Percentiles rank a stretch among this genome's conserved stretches.
phyloP scores from a whole-genome alignment of 371 early-diverging fungal species.

The Mucor indicus region DNA sequence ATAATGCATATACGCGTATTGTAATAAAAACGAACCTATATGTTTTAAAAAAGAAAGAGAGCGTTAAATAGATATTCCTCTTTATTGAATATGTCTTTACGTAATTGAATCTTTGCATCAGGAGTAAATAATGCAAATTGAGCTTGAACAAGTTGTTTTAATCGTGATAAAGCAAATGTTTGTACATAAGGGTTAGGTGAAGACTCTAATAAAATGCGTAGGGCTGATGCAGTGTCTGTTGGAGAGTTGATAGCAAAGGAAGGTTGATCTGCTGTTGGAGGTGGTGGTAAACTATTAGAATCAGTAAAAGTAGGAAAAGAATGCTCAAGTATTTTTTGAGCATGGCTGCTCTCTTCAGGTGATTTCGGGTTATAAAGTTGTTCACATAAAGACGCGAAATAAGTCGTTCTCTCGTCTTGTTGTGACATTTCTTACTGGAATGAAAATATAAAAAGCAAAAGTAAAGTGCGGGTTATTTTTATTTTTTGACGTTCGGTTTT shows the following conservation, averaged over 20 bases:
- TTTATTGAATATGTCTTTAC: constrained; percentile 35
- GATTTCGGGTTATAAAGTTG: constrained; percentile 61
- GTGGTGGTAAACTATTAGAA: constrained; percentile 29
- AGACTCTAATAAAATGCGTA: constrained; percentile 69
- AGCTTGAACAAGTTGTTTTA: constrained; percentile 66
- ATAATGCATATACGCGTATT: constrained; percentile 64
- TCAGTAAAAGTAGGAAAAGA: constrained; percentile 81
- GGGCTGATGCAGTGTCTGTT: constrained; percentile 64
- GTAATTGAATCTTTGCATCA: constrained; percentile 63
- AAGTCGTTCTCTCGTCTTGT: constrained; percentile 34
- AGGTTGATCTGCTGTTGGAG: constrained; percentile 41
- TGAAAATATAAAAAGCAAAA: background rate
- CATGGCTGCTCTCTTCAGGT: constrained; percentile 59
- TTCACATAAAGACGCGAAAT: constrained; percentile 45
- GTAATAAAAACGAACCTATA: constrained; percentile 63
- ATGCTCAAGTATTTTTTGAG: constrained; percentile 72
- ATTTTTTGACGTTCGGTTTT: too few species aligned
- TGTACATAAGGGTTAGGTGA: constrained; percentile 71
- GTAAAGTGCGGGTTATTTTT: too few species aligned
- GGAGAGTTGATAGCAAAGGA: constrained; percentile 58
- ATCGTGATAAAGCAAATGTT: constrained; percentile 66
- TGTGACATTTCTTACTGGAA: constrained; percentile 8
- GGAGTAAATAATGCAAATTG: constrained; percentile 66
- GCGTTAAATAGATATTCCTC: background rate
- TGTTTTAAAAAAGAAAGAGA: background rate